A percentile compares a stretch with the other conserved stretches of the same genome.
Evolutionary conservation across 2,329 filamentous ascomycete genomes (phyloP).

Genomic region (Neospermospora avenae): DNA sequence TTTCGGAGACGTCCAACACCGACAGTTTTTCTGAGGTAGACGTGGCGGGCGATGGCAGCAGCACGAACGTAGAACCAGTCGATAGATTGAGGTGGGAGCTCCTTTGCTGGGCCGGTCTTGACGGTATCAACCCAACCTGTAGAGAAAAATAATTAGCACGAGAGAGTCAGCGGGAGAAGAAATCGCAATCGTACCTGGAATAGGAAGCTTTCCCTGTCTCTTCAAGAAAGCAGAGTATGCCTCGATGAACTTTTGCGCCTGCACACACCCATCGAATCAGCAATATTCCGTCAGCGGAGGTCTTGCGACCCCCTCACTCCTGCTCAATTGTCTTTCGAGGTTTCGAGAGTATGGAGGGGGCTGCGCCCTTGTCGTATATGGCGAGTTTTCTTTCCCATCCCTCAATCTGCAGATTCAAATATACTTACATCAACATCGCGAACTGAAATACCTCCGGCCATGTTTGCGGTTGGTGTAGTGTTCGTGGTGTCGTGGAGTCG

Average conservation of each 20-base stretch:
- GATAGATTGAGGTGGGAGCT: constrained; percentile 95
- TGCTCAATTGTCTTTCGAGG: constrained; percentile 48
- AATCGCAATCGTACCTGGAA: constrained; percentile 66
- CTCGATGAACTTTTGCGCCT: constrained; percentile 87
- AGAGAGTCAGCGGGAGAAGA: neutral
- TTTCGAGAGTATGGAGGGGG: constrained; percentile 21
- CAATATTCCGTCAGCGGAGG: constrained; percentile 71
- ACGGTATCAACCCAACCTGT: constrained; percentile 98
- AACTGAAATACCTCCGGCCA: constrained; percentile 76
- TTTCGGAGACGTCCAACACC: constrained; percentile 97
- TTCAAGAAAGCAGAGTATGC: constrained; percentile 88
- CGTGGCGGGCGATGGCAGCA: constrained; percentile 91
- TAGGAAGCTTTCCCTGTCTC: constrained; percentile 89
- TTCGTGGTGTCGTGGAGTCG: constrained; percentile 17
- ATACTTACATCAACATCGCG: constrained; percentile 80
- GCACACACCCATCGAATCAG: constrained; percentile 52
- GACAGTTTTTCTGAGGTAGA: constrained; percentile 99
- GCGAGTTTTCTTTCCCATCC: constrained; percentile 9
- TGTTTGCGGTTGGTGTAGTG: constrained; percentile 57
- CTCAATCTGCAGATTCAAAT: constrained; percentile 27
- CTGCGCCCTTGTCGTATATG: constrained; percentile 20
- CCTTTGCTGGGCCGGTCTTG: constrained; percentile 95
- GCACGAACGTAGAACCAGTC: constrained; percentile 96
- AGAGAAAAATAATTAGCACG: constrained; percentile 22
- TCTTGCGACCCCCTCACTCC: constrained; percentile 69